These are phyloP conservation scores for Petunia secreta DNA, from an alignment of 257 asterid genomes.

Conservation along the genomic window DNA sequence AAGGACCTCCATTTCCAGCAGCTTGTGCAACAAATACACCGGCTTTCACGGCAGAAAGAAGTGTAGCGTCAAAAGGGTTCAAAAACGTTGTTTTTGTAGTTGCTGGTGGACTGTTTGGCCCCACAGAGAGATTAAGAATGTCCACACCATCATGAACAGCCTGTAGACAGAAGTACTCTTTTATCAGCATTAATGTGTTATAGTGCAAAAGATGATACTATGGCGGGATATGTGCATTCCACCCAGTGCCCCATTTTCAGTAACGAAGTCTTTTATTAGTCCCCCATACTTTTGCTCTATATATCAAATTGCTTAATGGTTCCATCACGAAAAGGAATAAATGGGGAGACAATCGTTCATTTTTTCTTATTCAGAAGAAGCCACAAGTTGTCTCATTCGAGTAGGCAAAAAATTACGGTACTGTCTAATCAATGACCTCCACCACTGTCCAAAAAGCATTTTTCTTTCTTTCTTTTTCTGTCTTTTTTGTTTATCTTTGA, in stretches of 20 bases:
- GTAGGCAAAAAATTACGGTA: too few relatives aligned
- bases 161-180: slow-evolving; percentile 46
- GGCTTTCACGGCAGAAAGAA: slow-evolving; percentile 95
- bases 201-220: slow-evolving; percentile 10
- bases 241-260: background rate
- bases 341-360: background rate
- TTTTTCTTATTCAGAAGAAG: background rate
- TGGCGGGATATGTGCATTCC: background rate
- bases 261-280: too few relatives aligned
- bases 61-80: slow-evolving; percentile 93
- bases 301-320: background rate
- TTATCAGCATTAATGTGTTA: slow-evolving; percentile 29
- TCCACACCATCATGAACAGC: slow-evolving; percentile 99
- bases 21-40: slow-evolving; percentile 98
- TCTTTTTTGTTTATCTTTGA: too few relatives aligned
- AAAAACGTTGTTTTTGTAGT: slow-evolving; percentile 88
- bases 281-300: background rate
- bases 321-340: background rate
- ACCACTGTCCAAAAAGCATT: background rate
- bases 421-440: background rate
- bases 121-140: slow-evolving; percentile 92
- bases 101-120: slow-evolving; percentile 98
- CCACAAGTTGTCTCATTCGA: background rate
- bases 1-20: slow-evolving; percentile 99
- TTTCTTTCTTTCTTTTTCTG: too few relatives aligned